A percentile compares a stretch with the other conserved stretches of the same genome.
phyloP scores from a whole-genome alignment of 2,329 filamentous ascomycete species.

The Scedosporium dehoogii region DNA sequence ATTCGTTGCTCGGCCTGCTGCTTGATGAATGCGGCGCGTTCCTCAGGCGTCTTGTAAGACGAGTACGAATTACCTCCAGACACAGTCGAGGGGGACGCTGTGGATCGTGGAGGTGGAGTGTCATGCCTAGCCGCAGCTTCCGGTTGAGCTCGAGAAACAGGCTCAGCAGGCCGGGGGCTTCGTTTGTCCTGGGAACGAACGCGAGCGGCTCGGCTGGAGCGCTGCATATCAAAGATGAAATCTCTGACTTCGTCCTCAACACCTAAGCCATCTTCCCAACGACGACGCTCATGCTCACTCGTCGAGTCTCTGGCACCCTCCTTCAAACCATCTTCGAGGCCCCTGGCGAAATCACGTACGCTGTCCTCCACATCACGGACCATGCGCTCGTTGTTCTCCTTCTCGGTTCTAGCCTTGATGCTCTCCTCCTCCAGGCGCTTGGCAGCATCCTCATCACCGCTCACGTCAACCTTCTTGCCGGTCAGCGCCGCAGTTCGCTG shows the following conservation, averaged over 20 bases:
- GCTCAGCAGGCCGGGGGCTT: slow-evolving; percentile 28
- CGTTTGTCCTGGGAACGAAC: slow-evolving; percentile 51
- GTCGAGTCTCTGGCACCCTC: slow-evolving; percentile 65
- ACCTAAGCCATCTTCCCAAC: slow-evolving; percentile 93
- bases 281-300: slow-evolving; percentile 79
- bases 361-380: slow-evolving; percentile 94
- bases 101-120: slow-evolving; percentile 17
- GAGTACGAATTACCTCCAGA: slow-evolving; percentile 60
- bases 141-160: slow-evolving; percentile 30
- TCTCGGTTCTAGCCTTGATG: slow-evolving; percentile 69
- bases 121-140: slow-evolving; percentile 39
- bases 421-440: slow-evolving; percentile 85
- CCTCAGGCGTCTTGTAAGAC: slow-evolving; percentile 82
- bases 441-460: slow-evolving; percentile 64
- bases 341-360: slow-evolving; percentile 74
- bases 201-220: slow-evolving; percentile 68
- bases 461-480: slow-evolving; percentile 64
- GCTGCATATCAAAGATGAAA: slow-evolving; percentile 93
- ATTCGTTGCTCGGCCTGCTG: slow-evolving; percentile 95
- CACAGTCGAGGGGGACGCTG: slow-evolving; percentile 36
- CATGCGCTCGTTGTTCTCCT: slow-evolving; percentile 93
- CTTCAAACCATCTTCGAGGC: slow-evolving; percentile 80
- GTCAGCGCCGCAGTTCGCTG: slow-evolving; percentile 87
- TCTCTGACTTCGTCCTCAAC: slow-evolving; percentile 96
- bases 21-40: slow-evolving; percentile 90